Conservation (phyloP, 768 basidiomycete genomes). For the Tricholoma sp. region DNA sequence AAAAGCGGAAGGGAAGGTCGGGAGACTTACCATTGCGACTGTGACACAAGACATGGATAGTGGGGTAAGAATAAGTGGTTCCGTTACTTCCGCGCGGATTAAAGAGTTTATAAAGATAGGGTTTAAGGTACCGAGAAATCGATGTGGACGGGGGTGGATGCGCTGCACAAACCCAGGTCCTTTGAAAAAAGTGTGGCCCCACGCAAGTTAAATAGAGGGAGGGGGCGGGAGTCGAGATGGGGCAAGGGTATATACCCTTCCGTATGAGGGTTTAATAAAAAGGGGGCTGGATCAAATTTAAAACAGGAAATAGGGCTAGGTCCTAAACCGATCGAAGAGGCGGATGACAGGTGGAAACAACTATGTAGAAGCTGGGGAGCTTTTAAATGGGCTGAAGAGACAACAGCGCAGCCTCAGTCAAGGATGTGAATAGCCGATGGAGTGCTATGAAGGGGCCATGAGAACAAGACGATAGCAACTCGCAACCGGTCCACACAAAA, state of each 20-base stretch:
- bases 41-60: conserved; percentile 30
- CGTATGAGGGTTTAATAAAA: not conserved
- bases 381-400: not conserved
- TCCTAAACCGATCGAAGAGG: not conserved
- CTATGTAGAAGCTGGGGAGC: no score
- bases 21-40: conserved; percentile 28
- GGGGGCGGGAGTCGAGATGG: conserved; percentile 2
- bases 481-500: no score
- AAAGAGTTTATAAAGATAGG: conserved; percentile 15
- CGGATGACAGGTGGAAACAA: not conserved
- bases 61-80: not conserved
- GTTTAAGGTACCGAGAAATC: conserved; percentile 8
- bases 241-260: not conserved
- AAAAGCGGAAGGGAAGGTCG: conserved; percentile 3
- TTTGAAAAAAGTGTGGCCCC: conserved; percentile 3
- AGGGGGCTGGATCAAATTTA: not conserved
- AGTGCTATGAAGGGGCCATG: not conserved
- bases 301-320: not conserved
- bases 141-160: conserved; percentile 2
- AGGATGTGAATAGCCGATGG: not conserved
- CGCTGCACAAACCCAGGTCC: conserved; percentile 8
- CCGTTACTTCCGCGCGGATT: conserved; percentile 8
- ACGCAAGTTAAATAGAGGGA: conserved; percentile 1
- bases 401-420: not conserved
- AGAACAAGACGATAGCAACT: not conserved